These are phyloP conservation scores for Adansonia rubrostipa DNA, from an alignment of 441 rosid species.

Conservation along the genomic window DNA sequence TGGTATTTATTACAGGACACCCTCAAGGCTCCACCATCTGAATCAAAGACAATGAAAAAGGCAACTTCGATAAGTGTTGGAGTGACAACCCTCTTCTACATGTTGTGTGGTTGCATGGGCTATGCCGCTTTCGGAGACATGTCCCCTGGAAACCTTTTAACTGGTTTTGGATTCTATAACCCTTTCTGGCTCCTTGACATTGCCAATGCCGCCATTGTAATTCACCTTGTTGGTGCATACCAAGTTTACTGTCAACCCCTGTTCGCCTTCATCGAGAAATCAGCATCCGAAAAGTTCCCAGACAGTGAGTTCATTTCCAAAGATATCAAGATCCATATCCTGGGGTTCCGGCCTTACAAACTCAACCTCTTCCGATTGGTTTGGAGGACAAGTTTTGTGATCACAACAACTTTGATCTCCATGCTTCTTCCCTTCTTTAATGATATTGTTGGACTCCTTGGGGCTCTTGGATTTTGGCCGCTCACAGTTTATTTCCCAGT, in stretches of 20 bases:
- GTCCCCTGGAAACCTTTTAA: conserved; percentile 75
- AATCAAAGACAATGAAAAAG: conserved; percentile 74
- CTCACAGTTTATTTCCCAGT: conserved; percentile 84
- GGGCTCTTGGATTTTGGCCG: conserved; percentile 90
- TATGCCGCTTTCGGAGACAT: conserved; percentile 86
- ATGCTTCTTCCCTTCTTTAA: conserved; percentile 91
- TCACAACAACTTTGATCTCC: conserved; percentile 63
- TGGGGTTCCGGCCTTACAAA: conserved; percentile 40
- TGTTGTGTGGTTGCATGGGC: conserved; percentile 87
- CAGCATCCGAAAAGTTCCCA: conserved; percentile 49
- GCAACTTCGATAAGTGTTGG: conserved; percentile 61
- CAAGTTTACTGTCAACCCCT: conserved; percentile 87
- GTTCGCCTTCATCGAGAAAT: conserved; percentile 70
- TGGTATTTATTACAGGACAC: conserved; percentile 55
- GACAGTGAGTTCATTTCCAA: conserved; percentile 55
- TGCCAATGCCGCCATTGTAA: conserved; percentile 79
- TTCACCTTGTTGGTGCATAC: conserved; percentile 87
- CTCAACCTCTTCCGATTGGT: conserved; percentile 73
- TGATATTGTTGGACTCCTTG: conserved; percentile 73
- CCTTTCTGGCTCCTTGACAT: conserved; percentile 90
- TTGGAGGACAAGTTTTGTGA: conserved; percentile 77
- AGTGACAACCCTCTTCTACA: conserved; percentile 77
- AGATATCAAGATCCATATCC: conserved; percentile 55
- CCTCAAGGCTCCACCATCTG: conserved; percentile 76
- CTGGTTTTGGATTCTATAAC: conserved; percentile 80